phyloP scores from a whole-genome alignment of 306 rosid genomes.

The Canavalia gladiata region DNA sequence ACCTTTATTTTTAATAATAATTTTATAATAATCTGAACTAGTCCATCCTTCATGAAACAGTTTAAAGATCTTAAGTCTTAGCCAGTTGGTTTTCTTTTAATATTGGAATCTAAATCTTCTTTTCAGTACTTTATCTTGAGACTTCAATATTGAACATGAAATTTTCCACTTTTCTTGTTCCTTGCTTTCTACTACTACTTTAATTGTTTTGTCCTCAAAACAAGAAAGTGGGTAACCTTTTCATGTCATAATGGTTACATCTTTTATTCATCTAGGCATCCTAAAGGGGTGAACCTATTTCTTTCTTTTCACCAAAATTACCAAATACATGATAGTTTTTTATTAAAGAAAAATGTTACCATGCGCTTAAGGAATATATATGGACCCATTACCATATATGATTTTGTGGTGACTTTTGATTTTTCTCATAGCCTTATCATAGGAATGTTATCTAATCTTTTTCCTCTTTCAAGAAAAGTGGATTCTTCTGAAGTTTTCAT shows the following conservation, averaged over 20 bases:
- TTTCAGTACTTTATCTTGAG: conserved; percentile 8
- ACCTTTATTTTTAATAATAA: background rate
- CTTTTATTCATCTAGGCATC: conserved; percentile 31
- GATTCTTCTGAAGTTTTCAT: conserved; percentile 7
- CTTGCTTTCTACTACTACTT: conserved; percentile 13
- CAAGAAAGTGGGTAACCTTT: conserved; percentile 43
- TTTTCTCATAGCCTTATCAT: background rate
- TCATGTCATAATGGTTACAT: conserved; percentile 17
- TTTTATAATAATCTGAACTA: conserved; percentile 3
- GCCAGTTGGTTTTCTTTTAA: conserved; percentile 12
- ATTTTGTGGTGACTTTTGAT: conserved; percentile 31
- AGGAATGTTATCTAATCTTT: background rate
- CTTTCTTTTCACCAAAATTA: conserved; percentile 40
- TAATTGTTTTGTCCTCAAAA: conserved; percentile 16
- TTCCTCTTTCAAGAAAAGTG: conserved; percentile 21
- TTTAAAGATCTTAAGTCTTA: background rate
- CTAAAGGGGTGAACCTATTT: background rate
- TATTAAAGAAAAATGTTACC: conserved; percentile 25
- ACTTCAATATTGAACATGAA: background rate
- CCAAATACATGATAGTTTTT: conserved; percentile 18
- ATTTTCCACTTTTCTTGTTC: conserved; percentile 29
- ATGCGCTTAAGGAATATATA: background rate
- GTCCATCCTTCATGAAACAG: background rate
- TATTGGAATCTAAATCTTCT: conserved; percentile 25
- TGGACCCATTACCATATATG: conserved; percentile 11